These are phyloP conservation scores for Omphalotus guepiniiformis DNA, from an alignment of 768 basidiomycete species.

Conservation along the genomic window DNA sequence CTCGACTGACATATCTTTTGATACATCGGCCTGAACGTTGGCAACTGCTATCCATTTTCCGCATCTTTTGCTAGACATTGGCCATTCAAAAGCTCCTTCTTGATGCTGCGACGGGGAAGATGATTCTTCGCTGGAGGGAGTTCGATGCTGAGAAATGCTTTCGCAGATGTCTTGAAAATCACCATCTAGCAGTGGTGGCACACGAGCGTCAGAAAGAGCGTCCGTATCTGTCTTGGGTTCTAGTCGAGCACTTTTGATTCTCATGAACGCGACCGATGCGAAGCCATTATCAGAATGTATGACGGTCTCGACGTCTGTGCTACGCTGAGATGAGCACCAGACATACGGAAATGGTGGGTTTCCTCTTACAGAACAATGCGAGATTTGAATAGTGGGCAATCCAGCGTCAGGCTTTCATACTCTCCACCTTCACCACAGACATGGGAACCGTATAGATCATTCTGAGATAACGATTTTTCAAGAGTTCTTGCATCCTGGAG, in stretches of 20 bases:
- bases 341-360: neutral
- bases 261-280: conserved; percentile 87
- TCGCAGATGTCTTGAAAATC: conserved; percentile 26
- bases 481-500: neutral
- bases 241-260: conserved; percentile 67
- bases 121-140: neutral
- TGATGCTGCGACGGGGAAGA: neutral
- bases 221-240: conserved; percentile 40
- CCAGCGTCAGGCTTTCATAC: conserved; percentile 91
- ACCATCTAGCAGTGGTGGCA: conserved; percentile 55
- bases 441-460: conserved; percentile 81
- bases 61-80: conserved; percentile 23
- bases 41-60: conserved; percentile 70
- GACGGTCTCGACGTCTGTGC: conserved; percentile 63
- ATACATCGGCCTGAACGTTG: conserved; percentile 40
- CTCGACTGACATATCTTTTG: conserved; percentile 43
- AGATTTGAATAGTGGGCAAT: conserved; percentile 84
- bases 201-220: conserved; percentile 16
- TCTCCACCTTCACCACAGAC: conserved; percentile 98
- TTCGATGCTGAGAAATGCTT: conserved; percentile 9
- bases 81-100: neutral
- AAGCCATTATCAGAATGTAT: conserved; percentile 79
- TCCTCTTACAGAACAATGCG: conserved; percentile 63
- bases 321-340: conserved; percentile 19
- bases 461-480: conserved; percentile 37